Base-by-base conservation (phyloP, 2,329 filamentous ascomycete species). In the Pseudogymnoascus sp. region DNA sequence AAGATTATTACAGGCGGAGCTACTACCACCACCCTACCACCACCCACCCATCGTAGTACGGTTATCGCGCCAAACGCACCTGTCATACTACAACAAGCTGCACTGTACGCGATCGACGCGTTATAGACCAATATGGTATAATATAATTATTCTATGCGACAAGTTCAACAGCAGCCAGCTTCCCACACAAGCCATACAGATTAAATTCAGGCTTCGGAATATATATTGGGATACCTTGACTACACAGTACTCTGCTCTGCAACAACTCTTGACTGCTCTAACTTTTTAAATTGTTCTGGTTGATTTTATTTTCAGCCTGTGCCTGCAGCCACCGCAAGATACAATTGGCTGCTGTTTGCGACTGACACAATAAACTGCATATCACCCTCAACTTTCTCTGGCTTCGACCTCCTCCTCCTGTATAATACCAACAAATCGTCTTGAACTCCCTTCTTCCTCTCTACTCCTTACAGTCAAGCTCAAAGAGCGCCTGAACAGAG, bases 1-100 rank as follows among this genome's bases (percentile, higher is more conserved):
- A 33, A 62, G 58, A 36, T 42, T 39, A 59, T 42, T 27, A 42
- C 33, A 48, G 39, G 38, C 60, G 21, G 44, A 36, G 58, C 27
- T 36, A 12, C 10, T 31, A 10, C 10, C 31, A 21, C 21, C 21
- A 21, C 2, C 21, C 21, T 21, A 21, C 21, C 21, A 21, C 21
- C 21, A 3, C 21, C 21, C 21, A 21, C 21, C 21, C 21, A 21
- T 21, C 21, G 44, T 51, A 51, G 27, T 33, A 55, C 48, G 48
- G 48, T 55, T 55, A 55, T 55, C 48, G 48, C 48, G 27, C 21
- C 21, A 55, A 55, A 17, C 44, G 27, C 44, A 17, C 44, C 44
- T 55, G 44, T 31, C 48, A 55, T 55, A 33, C 15, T 31, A 51
- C 44, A 51, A 51, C 9, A 42, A 15, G 21, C 17, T 41, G 15